Evolutionary conservation across 768 basidiomycete genomes (phyloP).

Genomic region (Amanita pseudoporphyria): DNA sequence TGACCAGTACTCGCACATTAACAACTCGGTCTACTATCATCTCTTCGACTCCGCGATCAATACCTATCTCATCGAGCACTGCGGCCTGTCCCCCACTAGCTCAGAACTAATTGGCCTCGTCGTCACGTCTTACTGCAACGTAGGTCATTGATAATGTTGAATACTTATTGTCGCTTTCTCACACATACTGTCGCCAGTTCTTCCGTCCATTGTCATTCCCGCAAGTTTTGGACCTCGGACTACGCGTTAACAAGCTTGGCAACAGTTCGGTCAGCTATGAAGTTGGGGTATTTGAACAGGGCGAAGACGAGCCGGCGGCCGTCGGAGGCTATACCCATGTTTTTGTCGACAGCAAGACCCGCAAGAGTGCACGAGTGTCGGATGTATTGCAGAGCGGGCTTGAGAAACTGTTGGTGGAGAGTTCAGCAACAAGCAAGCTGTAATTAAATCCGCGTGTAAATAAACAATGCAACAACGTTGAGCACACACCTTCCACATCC

Average conservation of each 20-base stretch:
- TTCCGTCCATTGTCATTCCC: conserved; percentile 71
- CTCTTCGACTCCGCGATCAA: conserved; percentile 79
- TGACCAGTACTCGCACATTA: conserved; percentile 77
- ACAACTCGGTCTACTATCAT: conserved; percentile 76
- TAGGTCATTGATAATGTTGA: conserved; percentile 11
- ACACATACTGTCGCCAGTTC: conserved; percentile 31
- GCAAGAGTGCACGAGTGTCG: conserved; percentile 33
- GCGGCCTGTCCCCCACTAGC: conserved; percentile 41
- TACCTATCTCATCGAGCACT: conserved; percentile 62
- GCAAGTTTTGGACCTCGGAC: conserved; percentile 55
- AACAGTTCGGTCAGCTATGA: conserved; percentile 74
- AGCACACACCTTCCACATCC: not conserved
- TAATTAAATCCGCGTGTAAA: not conserved
- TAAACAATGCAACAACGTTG: not conserved
- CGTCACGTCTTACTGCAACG: conserved; percentile 67
- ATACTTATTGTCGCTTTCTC: not conserved
- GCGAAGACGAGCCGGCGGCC: conserved; percentile 27
- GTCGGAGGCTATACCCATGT: conserved; percentile 72
- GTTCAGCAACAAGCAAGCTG: not conserved
- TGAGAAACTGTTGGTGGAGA: not conserved
- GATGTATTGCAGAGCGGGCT: not conserved
- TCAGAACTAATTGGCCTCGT: conserved; percentile 64
- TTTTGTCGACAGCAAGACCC: conserved; percentile 55
- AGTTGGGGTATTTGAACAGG: conserved; percentile 62
- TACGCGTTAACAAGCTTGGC: conserved; percentile 60